Evolutionary conservation across 192 early-diverging fungal genomes (phyloP), one percentile per base, ranked within the genome.

Genomic region (Irineochytrium annulatum): DNA sequence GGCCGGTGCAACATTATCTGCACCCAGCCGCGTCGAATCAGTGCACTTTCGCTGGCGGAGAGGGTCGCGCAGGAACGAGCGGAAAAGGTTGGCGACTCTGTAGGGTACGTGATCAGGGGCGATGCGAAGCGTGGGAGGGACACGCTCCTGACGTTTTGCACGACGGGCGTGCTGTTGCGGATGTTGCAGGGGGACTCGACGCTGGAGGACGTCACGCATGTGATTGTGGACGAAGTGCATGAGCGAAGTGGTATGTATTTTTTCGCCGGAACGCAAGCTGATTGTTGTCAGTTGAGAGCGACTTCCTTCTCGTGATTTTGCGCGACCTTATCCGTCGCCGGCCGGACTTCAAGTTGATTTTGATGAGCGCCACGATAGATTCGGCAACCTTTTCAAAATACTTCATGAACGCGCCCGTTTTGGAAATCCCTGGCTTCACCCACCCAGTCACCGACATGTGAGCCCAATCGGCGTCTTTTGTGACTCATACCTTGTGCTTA

Each of bases 141-240:
- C 34, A 79, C 77, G 0, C 34, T 49, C n/a, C 61, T 79, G 28
- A 43, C 72, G 41, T 79, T 79, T 66, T 75, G 73, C 60, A 79
- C 77, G 3, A 77, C 85, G 63, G 89, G 91, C 62, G 85, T 93
- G 28, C 56, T 93, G 28, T 65, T 93, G 3, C 63, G 89, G 51
- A 78, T 86, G 75, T 59, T 91, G 11, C 84, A 89, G 49, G 71
- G 63, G 29, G 89, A 91, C 63, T 74, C 71, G 13, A 31, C 60
- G 8, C 65, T 93, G 37, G 51, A 70, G 14, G 75, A 75, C 4
- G 74, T 93, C 2, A 74, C 77, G 6, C 82, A 87, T 43, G 71
- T 92, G 5, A 77, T 92, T 35, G 78, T 92, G 0, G 90, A 92
- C 61, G 89, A 92, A 65, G 88, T 92, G 3, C 88, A 91, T 57